Conservation (phyloP, 768 basidiomycete species). For the Kwoniella botswanensis region DNA sequence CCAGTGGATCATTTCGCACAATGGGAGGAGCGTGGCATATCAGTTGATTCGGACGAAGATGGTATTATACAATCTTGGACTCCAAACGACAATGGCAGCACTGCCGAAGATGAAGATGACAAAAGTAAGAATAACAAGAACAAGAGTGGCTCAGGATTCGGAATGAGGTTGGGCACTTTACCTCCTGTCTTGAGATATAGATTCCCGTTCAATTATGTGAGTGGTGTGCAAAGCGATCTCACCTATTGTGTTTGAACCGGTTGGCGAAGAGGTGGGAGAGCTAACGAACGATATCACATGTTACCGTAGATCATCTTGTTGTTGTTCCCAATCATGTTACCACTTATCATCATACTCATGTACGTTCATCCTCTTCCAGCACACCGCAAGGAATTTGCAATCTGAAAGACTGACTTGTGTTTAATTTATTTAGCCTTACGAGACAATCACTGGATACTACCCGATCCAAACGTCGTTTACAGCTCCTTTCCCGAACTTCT, state of each 20-base stretch:
- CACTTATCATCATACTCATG: constrained; percentile 40
- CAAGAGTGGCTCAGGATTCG: constrained; percentile 15
- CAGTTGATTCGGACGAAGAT: constrained; percentile 37
- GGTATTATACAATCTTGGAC: constrained; percentile 34
- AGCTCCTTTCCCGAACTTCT: constrained; percentile 25
- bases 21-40: constrained; percentile 31
- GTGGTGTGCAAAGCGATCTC: not conserved
- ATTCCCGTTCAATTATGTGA: constrained; percentile 50
- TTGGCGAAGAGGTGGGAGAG: not conserved
- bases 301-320: constrained; percentile 36
- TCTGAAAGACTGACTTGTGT: too few species aligned
- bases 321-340: constrained; percentile 41
- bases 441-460: constrained; percentile 37
- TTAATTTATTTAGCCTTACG: constrained; percentile 13
- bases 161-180: constrained; percentile 29
- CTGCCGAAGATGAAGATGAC: not conserved
- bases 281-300: not conserved
- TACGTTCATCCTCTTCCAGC: constrained; percentile 12
- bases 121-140: constrained; percentile 2
- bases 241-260: not conserved
- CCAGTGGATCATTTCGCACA: constrained; percentile 37
- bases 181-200: constrained; percentile 44
- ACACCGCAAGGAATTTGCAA: too few species aligned
- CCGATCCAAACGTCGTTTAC: constrained; percentile 35
- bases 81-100: not conserved